Percentiles rank a stretch among this genome's conserved stretches.
These are phyloP conservation scores for Pythium pyrilobum DNA, from an alignment of 352 stramenopile genomes.

Conservation along the genomic window DNA sequence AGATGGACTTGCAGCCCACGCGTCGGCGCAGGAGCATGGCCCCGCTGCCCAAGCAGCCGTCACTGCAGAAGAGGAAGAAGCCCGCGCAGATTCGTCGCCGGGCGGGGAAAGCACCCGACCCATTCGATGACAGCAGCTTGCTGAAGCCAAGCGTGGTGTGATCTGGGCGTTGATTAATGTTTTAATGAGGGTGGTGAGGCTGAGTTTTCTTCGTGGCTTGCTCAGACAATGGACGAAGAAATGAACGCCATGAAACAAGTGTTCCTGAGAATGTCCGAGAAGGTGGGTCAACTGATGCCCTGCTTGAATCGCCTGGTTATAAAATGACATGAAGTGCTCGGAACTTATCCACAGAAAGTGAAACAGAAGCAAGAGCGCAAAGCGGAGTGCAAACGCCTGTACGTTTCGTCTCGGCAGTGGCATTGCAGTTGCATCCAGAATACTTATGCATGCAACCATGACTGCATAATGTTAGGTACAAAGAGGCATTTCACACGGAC, in stretches of 20 bases:
- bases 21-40: neutral
- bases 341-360: conserved; percentile 16
- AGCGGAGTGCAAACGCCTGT: conserved; percentile 21
- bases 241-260: conserved; percentile 28
- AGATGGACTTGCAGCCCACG: neutral
- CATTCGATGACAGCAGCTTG: conserved; percentile 2
- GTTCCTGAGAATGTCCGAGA: conserved; percentile 25
- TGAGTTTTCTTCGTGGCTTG: neutral
- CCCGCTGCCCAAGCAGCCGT: neutral
- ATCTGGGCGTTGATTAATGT: neutral
- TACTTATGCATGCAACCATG: neutral
- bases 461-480: conserved; percentile 2
- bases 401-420: too few relatives aligned
- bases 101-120: neutral
- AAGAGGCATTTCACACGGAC: conserved; percentile 18
- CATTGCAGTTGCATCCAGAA: neutral
- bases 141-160: conserved; percentile 6
- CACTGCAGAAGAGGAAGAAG: conserved; percentile 12
- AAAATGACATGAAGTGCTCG: too few relatives aligned
- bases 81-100: neutral
- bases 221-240: conserved; percentile 17
- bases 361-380: conserved; percentile 21
- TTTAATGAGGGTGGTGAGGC: neutral
- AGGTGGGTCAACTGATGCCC: conserved; percentile 7
- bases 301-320: too few relatives aligned